Evolutionary conservation across 495 filamentous ascomycete genomes (phyloP), one percentile per base, ranked within the genome.

Genomic region (Aspergillus sparsus): DNA sequence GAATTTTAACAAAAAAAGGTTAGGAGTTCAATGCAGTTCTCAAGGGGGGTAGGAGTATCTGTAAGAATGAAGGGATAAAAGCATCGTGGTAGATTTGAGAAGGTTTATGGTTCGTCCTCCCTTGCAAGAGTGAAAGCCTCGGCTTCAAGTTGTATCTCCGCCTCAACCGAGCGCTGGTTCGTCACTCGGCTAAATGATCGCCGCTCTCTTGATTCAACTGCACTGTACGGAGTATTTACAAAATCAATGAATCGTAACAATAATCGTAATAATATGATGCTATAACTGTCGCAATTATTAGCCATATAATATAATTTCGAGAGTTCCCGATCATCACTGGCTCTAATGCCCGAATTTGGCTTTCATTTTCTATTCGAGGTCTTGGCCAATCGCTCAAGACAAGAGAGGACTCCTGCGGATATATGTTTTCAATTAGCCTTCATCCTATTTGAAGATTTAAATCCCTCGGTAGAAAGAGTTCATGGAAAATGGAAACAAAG

Each of bases 391-490:
- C 50, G 46, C 37, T 56, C 54, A 15, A 63, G 47, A 27, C 56
- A 63, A 5, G 56, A 56, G 27, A 63, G 35, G 18, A 63, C 62
- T 27, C 62, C 62, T 63, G 16, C 39, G 7, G 7, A 60, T 41
- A 34, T 37, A 49, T 5, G 2, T 8, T 7, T 34, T 16, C 7
- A 45, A 53, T 63, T 53, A 58, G 56, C 47, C 31, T 45, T 42
- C 47, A 36, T 37, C n/a, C 52, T 27, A 51, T 37, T 46, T 42
- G 60, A n/a, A n/a, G 15, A 16, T 18, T 47, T 47, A 1, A 27
- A 27, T 27, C 15, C 44, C 42, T 16, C 42, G 42, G 42, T 47
- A 45, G 13, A 49, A 47, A 55, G 52, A 51, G 10, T 4, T 9
- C 44, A 47, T 18, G 9, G 4, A 37, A 64, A 55, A 63, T 62